phyloP scores from a whole-genome alignment of 2,329 filamentous ascomycete genomes.

The Metarhizium rileyi region DNA sequence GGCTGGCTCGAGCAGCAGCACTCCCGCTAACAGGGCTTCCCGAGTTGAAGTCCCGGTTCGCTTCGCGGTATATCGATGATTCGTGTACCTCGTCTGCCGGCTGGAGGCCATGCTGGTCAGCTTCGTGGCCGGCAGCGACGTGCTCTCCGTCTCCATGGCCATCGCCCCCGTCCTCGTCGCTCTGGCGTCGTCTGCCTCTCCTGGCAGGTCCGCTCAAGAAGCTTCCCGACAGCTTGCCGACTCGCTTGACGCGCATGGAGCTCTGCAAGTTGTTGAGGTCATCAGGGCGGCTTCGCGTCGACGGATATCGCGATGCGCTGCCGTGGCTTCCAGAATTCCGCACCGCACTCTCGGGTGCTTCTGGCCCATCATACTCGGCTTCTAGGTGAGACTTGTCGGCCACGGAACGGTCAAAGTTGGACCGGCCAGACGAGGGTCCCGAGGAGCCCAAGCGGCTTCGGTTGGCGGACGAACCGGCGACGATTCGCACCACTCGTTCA shows the following conservation, averaged over 20 bases:
- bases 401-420: conserved; percentile 22
- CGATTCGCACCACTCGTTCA: conserved; percentile 45
- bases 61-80: conserved; percentile 34
- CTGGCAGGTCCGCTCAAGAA: conserved; percentile 74
- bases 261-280: conserved; percentile 62
- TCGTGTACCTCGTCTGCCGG: conserved; percentile 27
- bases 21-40: conserved; percentile 48
- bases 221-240: conserved; percentile 64
- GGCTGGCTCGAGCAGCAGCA: conserved; percentile 31
- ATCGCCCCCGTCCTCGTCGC: conserved; percentile 56
- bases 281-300: conserved; percentile 42
- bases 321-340: conserved; percentile 39
- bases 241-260: conserved; percentile 68
- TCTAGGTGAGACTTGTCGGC: conserved; percentile 26
- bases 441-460: conserved; percentile 27
- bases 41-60: conserved; percentile 40
- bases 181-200: conserved; percentile 58
- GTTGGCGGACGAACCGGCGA: conserved; percentile 40
- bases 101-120: conserved; percentile 26
- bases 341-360: conserved; percentile 40
- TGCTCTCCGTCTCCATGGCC: conserved; percentile 31
- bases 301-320: conserved; percentile 42
- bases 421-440: conserved; percentile 26
- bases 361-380: conserved; percentile 35
- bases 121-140: conserved; percentile 30